Evolutionary conservation across 164 flowering plant species (phyloP).

Genomic region (Piper longum): DNA sequence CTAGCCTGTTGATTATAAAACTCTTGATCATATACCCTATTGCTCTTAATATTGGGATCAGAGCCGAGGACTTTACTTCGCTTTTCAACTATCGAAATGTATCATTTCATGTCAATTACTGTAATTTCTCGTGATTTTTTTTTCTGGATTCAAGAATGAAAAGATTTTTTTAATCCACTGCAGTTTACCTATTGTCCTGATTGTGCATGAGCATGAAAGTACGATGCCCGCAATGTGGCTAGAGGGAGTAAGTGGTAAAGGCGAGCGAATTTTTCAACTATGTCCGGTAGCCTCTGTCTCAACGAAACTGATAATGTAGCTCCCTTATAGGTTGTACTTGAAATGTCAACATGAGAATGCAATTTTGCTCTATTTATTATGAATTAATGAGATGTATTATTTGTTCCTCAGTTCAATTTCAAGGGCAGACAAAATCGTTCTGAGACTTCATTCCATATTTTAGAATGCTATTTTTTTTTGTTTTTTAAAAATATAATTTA

Average conservation of each 20-base stretch:
- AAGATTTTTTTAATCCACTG: conserved; percentile 4
- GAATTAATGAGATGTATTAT: too few relatives aligned
- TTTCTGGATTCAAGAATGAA: background rate
- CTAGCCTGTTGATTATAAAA: too few relatives aligned
- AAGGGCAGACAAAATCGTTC: too few relatives aligned
- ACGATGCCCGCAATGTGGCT: conserved; percentile 38
- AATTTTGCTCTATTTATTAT: background rate
- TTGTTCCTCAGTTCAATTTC: too few relatives aligned
- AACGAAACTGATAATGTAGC: conserved; percentile 58
- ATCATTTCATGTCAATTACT: background rate
- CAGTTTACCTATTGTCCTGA: conserved; percentile 98
- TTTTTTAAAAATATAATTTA: too few relatives aligned
- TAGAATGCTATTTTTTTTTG: too few relatives aligned
- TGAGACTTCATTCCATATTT: too few relatives aligned
- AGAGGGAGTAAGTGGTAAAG: conserved; percentile 32
- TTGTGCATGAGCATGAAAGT: conserved; percentile 83
- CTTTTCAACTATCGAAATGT: too few relatives aligned
- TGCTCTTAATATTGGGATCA: too few relatives aligned
- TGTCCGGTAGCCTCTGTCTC: conserved; percentile 80
- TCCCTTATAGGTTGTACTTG: conserved; percentile 25
- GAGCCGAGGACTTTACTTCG: too few relatives aligned
- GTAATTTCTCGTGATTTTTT: background rate
- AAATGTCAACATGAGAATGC: background rate
- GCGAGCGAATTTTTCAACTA: conserved; percentile 64
- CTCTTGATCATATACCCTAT: too few relatives aligned